phyloP scores from a whole-genome alignment of 495 filamentous ascomycete species.

The Chaetomium cochliodes region DNA sequence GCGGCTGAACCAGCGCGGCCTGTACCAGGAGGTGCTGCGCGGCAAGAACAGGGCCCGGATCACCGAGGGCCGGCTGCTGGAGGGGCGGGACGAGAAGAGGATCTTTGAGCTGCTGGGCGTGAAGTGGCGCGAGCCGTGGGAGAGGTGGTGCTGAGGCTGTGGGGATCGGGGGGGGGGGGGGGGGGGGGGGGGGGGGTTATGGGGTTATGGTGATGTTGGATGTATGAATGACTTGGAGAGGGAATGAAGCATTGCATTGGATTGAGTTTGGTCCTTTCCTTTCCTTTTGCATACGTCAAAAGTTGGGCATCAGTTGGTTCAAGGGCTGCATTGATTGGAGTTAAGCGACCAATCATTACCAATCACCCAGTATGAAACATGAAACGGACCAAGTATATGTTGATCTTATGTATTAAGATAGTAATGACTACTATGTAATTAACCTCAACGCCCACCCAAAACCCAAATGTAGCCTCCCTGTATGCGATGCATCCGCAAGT shows the following conservation, averaged over 20 bases:
- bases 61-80: constrained; percentile 72
- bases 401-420: constrained; percentile 10
- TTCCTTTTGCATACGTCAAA: no score
- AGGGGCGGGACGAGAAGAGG: constrained; percentile 72
- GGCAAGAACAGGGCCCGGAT: constrained; percentile 58
- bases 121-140: constrained; percentile 78
- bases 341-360: no score
- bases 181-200: no score
- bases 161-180: no score
- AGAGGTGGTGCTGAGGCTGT: constrained; percentile 62
- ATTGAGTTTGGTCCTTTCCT: not conserved
- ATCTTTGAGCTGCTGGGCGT: constrained; percentile 88
- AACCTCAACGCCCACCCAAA: not conserved
- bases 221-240: not conserved
- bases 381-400: not conserved
- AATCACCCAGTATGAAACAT: no score
- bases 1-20: constrained; percentile 79
- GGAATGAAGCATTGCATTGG: not conserved
- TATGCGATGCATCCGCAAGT: constrained; percentile 5
- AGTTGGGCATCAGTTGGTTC: no score
- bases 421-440: constrained; percentile 6
- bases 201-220: not conserved
- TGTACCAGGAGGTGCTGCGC: constrained; percentile 74
- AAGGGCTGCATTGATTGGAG: no score
- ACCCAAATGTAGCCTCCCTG: not conserved